A percentile compares a stretch with the other conserved stretches of the same genome.
Evolutionary conservation across 768 basidiomycete genomes (phyloP).

Genomic region (Collybia nuda): DNA sequence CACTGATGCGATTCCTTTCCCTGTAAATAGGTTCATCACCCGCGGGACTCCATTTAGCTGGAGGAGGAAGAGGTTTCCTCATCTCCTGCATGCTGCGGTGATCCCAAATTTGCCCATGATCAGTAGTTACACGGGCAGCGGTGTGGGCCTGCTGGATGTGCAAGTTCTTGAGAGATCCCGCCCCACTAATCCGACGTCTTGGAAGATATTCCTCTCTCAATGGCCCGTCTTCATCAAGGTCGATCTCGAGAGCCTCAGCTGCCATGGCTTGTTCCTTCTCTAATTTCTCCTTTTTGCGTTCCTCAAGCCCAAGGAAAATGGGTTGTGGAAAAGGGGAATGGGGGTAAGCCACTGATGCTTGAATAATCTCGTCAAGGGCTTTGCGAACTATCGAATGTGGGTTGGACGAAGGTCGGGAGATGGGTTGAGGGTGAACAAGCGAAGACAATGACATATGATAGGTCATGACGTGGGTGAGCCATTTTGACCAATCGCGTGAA

Average conservation of each 20-base stretch:
- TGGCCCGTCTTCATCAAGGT: conserved; percentile 83
- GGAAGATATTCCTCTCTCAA: conserved; percentile 81
- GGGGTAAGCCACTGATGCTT: conserved; percentile 38
- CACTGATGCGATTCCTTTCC: conserved; percentile 47
- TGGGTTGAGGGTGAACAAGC: conserved; percentile 66
- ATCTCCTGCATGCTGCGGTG: conserved; percentile 10
- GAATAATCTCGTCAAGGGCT: conserved; percentile 67
- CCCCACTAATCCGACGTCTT: conserved; percentile 53
- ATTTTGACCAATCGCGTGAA: conserved; percentile 62
- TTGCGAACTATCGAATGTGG: conserved; percentile 69
- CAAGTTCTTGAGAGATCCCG: conserved; percentile 21
- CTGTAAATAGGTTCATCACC: conserved; percentile 75
- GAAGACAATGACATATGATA: conserved; percentile 67
- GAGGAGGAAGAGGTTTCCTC: conserved; percentile 55
- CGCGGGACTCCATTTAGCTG: conserved; percentile 79
- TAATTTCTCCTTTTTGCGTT: conserved; percentile 52
- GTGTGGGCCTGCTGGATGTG: conserved; percentile 9
- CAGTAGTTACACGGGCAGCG: conserved; percentile 6
- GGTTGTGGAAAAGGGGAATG: conserved; percentile 49
- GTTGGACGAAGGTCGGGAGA: conserved; percentile 73
- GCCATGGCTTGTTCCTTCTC: conserved; percentile 40
- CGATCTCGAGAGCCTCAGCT: conserved; percentile 64
- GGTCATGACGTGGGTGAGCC: conserved; percentile 64
- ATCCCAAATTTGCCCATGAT: conserved; percentile 14
- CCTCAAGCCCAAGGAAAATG: conserved; percentile 71